Evolutionary conservation across 2,329 filamentous ascomycete genomes (phyloP).

Genomic region (Cercospora brassicicola): DNA sequence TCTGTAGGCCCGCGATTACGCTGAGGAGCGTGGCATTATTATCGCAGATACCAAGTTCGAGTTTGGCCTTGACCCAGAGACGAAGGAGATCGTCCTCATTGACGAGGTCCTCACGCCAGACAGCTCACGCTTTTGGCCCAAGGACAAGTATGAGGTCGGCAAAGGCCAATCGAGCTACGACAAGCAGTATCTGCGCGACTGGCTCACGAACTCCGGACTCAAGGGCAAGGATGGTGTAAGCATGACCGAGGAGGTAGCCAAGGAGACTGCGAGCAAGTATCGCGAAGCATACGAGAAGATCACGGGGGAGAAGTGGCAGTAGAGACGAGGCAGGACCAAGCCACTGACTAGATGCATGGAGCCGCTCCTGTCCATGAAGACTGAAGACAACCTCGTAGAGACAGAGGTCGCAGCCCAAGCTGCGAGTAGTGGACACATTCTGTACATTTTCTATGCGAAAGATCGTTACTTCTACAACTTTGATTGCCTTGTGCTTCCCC

Average conservation of each 20-base stretch:
- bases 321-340: not conserved
- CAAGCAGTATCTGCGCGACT: constrained; percentile 74
- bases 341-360: too few relatives aligned
- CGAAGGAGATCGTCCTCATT: constrained; percentile 69
- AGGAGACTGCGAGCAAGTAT: constrained; percentile 71
- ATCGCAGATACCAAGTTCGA: constrained; percentile 78
- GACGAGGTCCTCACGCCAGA: constrained; percentile 83
- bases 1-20: constrained; percentile 60
- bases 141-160: constrained; percentile 69
- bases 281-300: constrained; percentile 71
- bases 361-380: not conserved
- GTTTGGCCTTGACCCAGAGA: constrained; percentile 64
- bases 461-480: constrained; percentile 20
- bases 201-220: constrained; percentile 70
- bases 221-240: constrained; percentile 72
- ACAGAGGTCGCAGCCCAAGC: not conserved
- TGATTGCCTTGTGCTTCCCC: constrained; percentile 21
- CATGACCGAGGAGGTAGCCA: constrained; percentile 70
- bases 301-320: constrained; percentile 27
- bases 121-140: constrained; percentile 80
- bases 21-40: constrained; percentile 66
- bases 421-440: not conserved
- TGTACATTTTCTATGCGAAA: not conserved
- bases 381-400: not conserved
- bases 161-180: constrained; percentile 80